A percentile compares a stretch with the other conserved stretches of the same genome.
Conservation (phyloP, 495 filamentous ascomycete genomes). For the Neurospora sp. region DNA sequence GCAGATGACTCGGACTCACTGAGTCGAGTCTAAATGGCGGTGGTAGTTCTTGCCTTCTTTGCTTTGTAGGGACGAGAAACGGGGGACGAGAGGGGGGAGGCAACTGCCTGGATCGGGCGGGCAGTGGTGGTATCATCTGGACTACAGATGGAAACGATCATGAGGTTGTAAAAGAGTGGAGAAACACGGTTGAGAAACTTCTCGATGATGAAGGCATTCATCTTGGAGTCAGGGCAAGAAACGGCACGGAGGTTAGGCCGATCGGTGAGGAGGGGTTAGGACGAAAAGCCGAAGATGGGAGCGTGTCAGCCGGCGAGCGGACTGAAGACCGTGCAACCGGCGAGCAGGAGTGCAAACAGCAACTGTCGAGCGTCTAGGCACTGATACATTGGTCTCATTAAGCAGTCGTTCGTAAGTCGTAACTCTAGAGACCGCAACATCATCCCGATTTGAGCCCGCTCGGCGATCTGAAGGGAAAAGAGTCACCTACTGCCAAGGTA, state of each 20-base stretch:
- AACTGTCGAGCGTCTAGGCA: too few relatives aligned
- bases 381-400: too few relatives aligned
- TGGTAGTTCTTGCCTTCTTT: not conserved
- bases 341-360: too few relatives aligned
- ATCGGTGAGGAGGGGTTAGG: not conserved
- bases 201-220: not conserved
- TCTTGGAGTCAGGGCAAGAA: not conserved
- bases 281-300: not conserved
- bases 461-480: too few relatives aligned
- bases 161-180: not conserved
- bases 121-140: not conserved
- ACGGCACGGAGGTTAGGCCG: not conserved
- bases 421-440: too few relatives aligned
- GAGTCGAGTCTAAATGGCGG: not conserved
- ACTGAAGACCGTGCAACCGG: too few relatives aligned
- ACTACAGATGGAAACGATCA: not conserved
- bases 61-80: not conserved
- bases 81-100: not conserved
- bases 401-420: too few relatives aligned
- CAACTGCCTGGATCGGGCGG: not conserved
- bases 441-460: too few relatives aligned
- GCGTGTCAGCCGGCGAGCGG: too few relatives aligned
- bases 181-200: not conserved
- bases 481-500: too few relatives aligned
- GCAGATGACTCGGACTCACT: not conserved